Evolutionary conservation across 805 yeast species (phyloP), one percentile per base, ranked within the genome.

Genomic region (Candida railenensis): DNA sequence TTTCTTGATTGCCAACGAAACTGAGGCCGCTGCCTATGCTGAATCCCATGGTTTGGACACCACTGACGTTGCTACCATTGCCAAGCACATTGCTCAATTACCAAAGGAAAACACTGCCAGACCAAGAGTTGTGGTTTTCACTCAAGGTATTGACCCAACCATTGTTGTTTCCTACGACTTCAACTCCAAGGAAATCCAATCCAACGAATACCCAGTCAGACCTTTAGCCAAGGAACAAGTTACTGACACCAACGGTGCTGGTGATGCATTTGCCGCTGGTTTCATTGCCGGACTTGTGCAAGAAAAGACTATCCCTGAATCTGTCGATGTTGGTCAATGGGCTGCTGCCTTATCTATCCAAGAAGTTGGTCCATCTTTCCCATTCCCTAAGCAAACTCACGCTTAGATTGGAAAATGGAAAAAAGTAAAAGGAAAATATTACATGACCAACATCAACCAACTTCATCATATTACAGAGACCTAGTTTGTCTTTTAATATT

Each of bases 191-290:
- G 65, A 77, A 34, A 76, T 71, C 55, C 67, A 66, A 20, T 69
- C 77, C 51, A 69, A 76, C 51, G 76, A 73, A 61, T 83, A 66
- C 76, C 76, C 85, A 43, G 96, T 94, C 46, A 86, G 81, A 56
- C 80, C 84, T 48, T 80, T 94, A 61, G 86, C 80, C 37, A 58
- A 80, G 39, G 69, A 77, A 40, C 77, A 85, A 69, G 78, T 94
- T 50, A 83, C 78, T 48, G 99, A 94, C 76, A 89, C 98, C 62
- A 94, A 92, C 74, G 99, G 99, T 75, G 98, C 98, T 40, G 98
- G 98, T 69, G 97, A 92, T 66, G 97, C 97, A 12, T 92, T 92
- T 64, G 98, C 97, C 47, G 95, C 94, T 60, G 98, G 98, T 48
- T 91, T 92, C 69, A 71, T 90, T 53, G 96, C 96, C 51, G 94